These are phyloP conservation scores for Rauvolfia tetraphylla DNA, from an alignment of 257 asterid genomes.

Conservation along the genomic window DNA sequence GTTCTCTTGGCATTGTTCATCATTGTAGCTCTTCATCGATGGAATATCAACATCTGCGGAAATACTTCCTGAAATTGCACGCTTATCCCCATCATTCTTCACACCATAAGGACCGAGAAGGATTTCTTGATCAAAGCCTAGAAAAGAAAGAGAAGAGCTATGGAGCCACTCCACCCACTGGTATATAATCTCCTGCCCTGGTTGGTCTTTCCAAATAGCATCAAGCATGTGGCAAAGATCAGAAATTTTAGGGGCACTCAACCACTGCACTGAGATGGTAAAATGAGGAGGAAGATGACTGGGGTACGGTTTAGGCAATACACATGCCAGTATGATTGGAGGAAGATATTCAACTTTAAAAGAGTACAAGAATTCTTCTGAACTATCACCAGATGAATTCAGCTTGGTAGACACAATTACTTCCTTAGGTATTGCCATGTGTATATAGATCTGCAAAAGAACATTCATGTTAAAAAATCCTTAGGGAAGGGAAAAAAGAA, in stretches of 20 bases:
- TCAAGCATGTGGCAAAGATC: conserved; percentile 67
- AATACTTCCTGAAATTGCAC: conserved; percentile 63
- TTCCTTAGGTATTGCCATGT: conserved; percentile 59
- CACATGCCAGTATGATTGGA: conserved; percentile 69
- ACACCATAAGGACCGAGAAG: conserved; percentile 58
- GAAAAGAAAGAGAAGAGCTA: conserved; percentile 57
- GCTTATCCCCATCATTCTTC: conserved; percentile 43
- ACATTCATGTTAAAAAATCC: conserved; percentile 16
- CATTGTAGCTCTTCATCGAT: conserved; percentile 59
- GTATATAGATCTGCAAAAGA: conserved; percentile 56
- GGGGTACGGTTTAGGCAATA: conserved; percentile 83
- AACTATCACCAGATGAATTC: conserved; percentile 39
- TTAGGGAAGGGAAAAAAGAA: background rate
- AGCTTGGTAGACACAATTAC: conserved; percentile 49
- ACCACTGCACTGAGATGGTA: conserved; percentile 68
- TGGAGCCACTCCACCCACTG: conserved; percentile 90
- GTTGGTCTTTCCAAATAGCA: conserved; percentile 70
- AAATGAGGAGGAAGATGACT: conserved; percentile 62
- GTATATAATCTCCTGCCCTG: conserved; percentile 77
- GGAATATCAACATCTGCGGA: conserved; percentile 76
- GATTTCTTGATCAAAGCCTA: conserved; percentile 64
- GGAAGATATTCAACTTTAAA: conserved; percentile 74
- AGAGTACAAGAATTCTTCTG: conserved; percentile 62
- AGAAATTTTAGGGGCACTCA: conserved; percentile 50
- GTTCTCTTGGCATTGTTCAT: conserved; percentile 57